Conservation (phyloP, 257 asterid species). For the Nicotiana obtusifolia region DNA sequence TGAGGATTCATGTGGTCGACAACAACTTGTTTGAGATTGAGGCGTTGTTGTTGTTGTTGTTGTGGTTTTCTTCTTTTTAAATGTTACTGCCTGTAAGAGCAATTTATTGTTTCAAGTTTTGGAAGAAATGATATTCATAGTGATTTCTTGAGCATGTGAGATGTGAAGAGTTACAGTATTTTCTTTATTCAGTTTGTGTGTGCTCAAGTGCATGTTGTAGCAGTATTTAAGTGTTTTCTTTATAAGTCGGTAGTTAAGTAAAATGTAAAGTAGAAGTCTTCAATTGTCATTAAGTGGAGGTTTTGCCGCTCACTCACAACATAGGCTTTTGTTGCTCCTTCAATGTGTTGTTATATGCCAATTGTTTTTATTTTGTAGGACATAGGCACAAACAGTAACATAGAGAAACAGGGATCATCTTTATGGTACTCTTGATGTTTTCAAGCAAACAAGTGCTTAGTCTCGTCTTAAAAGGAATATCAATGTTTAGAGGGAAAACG, state of each 20-base stretch:
- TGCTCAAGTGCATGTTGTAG: neutral
- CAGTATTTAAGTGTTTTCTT: neutral
- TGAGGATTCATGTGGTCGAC: too few species aligned
- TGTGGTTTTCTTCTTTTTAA: neutral
- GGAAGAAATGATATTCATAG: neutral
- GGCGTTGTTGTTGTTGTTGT: neutral
- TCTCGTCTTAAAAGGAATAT: neutral
- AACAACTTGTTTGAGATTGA: too few species aligned
- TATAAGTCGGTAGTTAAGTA: neutral
- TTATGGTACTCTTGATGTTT: neutral
- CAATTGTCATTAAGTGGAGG: too few species aligned
- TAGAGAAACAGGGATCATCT: neutral
- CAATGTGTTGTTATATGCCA: neutral
- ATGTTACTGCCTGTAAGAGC: neutral
- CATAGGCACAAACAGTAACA: neutral
- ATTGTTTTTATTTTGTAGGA: neutral
- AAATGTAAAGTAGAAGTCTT: neutral
- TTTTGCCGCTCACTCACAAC: neutral
- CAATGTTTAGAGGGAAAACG: neutral
- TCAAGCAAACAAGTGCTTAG: neutral
- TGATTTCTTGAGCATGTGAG: neutral
- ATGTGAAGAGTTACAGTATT: neutral
- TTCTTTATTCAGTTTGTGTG: neutral
- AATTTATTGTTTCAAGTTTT: neutral
- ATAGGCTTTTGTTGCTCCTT: conserved; percentile 2